Evolutionary conservation across 176 grass and related monocot genomes (phyloP).

Genomic region (Areca catechu): DNA sequence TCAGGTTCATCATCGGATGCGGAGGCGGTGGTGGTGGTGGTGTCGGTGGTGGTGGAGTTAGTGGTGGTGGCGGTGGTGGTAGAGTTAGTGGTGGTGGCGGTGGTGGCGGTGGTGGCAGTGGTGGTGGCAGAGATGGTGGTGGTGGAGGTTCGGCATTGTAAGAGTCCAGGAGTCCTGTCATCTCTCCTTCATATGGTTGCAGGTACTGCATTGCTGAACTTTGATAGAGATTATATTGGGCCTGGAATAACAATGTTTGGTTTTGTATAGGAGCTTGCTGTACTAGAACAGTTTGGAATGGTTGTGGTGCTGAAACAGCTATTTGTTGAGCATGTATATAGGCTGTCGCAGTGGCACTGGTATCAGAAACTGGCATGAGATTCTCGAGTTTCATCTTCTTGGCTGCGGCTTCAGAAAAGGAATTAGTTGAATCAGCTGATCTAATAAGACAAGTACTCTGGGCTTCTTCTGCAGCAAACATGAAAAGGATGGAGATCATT

Average conservation of each 20-base stretch:
- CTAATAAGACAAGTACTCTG: slow-evolving; percentile 23
- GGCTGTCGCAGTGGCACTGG: slow-evolving; percentile 23
- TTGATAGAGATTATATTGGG: slow-evolving; percentile 52
- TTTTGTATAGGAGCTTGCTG: slow-evolving; percentile 45
- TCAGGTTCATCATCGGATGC: slow-evolving; percentile 45
- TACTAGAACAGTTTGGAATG: slow-evolving; percentile 43
- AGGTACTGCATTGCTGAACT: slow-evolving; percentile 42
- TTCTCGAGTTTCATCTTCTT: slow-evolving; percentile 48
- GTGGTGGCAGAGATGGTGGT: neutral
- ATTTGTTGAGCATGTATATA: slow-evolving; percentile 44
- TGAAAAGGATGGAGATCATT: slow-evolving; percentile 85
- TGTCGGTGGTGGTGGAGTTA: too few species aligned
- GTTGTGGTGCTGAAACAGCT: slow-evolving; percentile 39
- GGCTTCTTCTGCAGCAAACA: slow-evolving; percentile 72
- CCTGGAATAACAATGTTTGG: slow-evolving; percentile 32
- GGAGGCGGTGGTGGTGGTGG: slow-evolving; percentile 20
- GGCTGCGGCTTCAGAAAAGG: slow-evolving; percentile 27
- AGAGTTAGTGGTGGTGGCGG: too few species aligned
- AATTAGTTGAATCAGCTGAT: slow-evolving; percentile 5
- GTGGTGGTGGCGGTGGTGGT: too few species aligned
- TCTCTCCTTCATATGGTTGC: slow-evolving; percentile 48
- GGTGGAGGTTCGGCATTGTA: slow-evolving; percentile 32
- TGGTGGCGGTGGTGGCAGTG: too few species aligned
- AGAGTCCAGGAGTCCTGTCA: slow-evolving; percentile 52
- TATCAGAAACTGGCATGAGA: slow-evolving; percentile 24